These are phyloP conservation scores for Aspergillus baeticus DNA, from an alignment of 495 filamentous ascomycete species.

Conservation along the genomic window DNA sequence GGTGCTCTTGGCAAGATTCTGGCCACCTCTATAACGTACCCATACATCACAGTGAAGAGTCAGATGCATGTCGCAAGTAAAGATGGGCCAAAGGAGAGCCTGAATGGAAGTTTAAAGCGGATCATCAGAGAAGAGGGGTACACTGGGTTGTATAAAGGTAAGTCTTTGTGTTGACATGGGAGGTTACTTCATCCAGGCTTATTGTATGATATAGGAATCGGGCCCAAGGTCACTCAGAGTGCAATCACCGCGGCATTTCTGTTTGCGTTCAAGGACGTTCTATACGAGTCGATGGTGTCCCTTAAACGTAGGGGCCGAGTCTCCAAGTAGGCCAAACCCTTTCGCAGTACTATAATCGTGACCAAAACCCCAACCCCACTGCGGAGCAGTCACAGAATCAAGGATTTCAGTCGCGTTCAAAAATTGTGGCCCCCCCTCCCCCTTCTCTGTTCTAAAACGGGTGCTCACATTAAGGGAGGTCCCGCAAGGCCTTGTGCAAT, in stretches of 20 bases:
- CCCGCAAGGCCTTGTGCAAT: too few species aligned
- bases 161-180: constrained; percentile 12
- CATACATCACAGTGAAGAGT: constrained; percentile 98
- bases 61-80: constrained; percentile 86
- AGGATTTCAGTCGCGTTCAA: too few species aligned
- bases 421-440: too few species aligned
- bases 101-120: constrained; percentile 69
- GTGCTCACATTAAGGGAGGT: too few species aligned
- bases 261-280: constrained; percentile 95
- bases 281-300: constrained; percentile 62
- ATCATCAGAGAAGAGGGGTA: constrained; percentile 89
- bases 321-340: constrained; percentile 24
- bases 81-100: constrained; percentile 64
- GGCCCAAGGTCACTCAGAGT: constrained; percentile 92
- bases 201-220: constrained; percentile 62
- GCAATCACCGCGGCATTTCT: constrained; percentile 94
- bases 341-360: too few species aligned
- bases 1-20: constrained; percentile 92
- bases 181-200: constrained; percentile 8
- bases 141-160: constrained; percentile 86
- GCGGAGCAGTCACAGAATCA: not conserved
- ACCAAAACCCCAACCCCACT: too few species aligned
- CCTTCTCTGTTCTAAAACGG: too few species aligned
- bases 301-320: constrained; percentile 49
- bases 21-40: constrained; percentile 92